Conservation (phyloP, 1,284 basidiomycete species). For the Coniferiporia weirii region DNA sequence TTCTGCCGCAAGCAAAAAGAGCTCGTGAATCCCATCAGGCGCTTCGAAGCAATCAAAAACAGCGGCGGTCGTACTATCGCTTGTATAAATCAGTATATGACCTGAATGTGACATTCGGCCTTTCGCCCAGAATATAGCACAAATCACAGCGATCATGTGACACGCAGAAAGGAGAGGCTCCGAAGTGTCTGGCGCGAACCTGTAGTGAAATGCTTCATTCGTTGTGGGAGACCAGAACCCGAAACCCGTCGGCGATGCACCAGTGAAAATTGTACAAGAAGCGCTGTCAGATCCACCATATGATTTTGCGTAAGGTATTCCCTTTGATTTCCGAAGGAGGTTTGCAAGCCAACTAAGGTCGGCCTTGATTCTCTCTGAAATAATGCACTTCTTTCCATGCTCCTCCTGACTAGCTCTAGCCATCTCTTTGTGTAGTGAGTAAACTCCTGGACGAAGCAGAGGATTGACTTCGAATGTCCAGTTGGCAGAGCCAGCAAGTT, state of each 20-base stretch:
- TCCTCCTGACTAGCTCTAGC: not conserved
- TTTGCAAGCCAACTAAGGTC: slow-evolving; percentile 11
- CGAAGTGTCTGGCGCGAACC: not conserved
- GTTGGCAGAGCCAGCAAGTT: slow-evolving; percentile 29
- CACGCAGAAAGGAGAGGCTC: not conserved
- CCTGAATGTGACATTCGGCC: not conserved
- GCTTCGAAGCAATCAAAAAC: slow-evolving; percentile 2
- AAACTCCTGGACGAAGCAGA: slow-evolving; percentile 26
- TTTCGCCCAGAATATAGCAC: slow-evolving; percentile 5
- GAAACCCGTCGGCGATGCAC: slow-evolving; percentile 3
- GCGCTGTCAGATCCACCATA: not conserved
- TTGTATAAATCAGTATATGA: slow-evolving; percentile 4
- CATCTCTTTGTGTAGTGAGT: slow-evolving; percentile 11
- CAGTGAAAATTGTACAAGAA: not conserved
- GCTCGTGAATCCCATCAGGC: not conserved
- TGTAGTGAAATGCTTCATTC: slow-evolving; percentile 1
- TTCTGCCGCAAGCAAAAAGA: slow-evolving; percentile 8
- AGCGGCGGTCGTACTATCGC: not conserved
- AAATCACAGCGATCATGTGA: slow-evolving; percentile 4
- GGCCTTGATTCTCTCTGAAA: not conserved
- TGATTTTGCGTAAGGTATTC: slow-evolving; percentile 1
- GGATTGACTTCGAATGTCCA: slow-evolving; percentile 31
- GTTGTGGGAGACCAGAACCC: slow-evolving; percentile 7
- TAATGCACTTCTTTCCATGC: not conserved
- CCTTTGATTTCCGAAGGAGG: slow-evolving; percentile 10